Conservation (phyloP, 1,284 basidiomycete genomes). For the Neolentinus lepideus region DNA sequence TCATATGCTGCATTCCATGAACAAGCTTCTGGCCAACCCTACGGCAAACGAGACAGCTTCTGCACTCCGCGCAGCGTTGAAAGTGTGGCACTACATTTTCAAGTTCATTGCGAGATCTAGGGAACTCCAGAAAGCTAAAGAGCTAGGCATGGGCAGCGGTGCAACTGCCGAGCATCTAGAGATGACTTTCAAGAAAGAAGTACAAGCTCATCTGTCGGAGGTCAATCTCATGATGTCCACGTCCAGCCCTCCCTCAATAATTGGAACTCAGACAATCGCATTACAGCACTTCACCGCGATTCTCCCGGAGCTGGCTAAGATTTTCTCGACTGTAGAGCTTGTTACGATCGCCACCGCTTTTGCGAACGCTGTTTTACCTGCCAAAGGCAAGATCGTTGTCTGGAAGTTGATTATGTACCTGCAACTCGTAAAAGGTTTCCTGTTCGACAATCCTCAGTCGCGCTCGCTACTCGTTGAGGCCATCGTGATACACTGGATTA, state of each 20-base stretch:
- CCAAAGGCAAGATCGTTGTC: conserved; percentile 83
- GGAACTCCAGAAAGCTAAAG: conserved; percentile 81
- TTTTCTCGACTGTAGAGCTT: conserved; percentile 76
- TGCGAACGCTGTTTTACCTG: conserved; percentile 74
- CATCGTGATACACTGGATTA: conserved; percentile 83
- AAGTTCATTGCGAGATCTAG: conserved; percentile 87
- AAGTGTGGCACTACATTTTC: conserved; percentile 97
- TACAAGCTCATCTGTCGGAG: conserved; percentile 69
- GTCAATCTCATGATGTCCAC: conserved; percentile 89
- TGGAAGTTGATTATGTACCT: conserved; percentile 94
- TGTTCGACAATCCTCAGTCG: conserved; percentile 81
- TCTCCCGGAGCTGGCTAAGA: conserved; percentile 79
- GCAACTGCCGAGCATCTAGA: conserved; percentile 85
- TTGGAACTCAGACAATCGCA: conserved; percentile 92
- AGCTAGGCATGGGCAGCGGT: conserved; percentile 68
- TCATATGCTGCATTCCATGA: conserved; percentile 84
- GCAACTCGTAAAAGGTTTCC: conserved; percentile 82
- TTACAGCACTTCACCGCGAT: conserved; percentile 93
- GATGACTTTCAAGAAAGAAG: conserved; percentile 76
- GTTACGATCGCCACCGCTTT: conserved; percentile 84
- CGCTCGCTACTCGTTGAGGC: conserved; percentile 82
- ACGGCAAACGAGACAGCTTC: conserved; percentile 70
- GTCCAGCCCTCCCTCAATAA: conserved; percentile 74
- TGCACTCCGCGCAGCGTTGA: conserved; percentile 80
- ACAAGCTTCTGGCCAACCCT: conserved; percentile 72